These are phyloP conservation scores for Nymphaea colorata DNA, from an alignment of 164 flowering plant genomes.

Conservation along the genomic window DNA sequence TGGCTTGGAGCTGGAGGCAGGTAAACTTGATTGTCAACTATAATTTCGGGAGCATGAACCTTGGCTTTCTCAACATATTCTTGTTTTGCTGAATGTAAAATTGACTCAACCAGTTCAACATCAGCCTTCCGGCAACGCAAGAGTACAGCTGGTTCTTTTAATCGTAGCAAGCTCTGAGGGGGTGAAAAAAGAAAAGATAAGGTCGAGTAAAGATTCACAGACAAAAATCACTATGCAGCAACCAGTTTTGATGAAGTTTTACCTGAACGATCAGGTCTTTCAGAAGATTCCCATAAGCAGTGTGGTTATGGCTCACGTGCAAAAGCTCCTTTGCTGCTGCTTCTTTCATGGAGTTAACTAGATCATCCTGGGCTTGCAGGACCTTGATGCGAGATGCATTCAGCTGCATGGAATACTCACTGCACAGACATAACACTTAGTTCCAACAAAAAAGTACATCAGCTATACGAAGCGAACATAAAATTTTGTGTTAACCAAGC, in stretches of 20 bases:
- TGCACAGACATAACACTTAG: conserved; percentile 12
- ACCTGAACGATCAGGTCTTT: conserved; percentile 55
- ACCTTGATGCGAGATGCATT: conserved; percentile 59
- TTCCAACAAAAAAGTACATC: too few relatives aligned
- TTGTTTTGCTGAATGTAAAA: conserved; percentile 31
- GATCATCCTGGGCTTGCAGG: conserved; percentile 65
- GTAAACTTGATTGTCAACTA: conserved; percentile 26
- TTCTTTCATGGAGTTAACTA: conserved; percentile 52
- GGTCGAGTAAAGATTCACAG: conserved; percentile 1
- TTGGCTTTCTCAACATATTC: conserved; percentile 41
- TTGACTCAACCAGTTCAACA: conserved; percentile 27
- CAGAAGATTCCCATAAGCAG: conserved; percentile 36
- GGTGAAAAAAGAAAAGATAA: background rate
- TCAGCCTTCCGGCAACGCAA: conserved; percentile 57
- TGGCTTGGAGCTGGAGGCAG: conserved; percentile 57
- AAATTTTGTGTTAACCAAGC: too few relatives aligned
- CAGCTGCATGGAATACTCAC: conserved; percentile 72
- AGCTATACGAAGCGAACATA: too few relatives aligned
- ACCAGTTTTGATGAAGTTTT: background rate
- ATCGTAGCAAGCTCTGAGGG: conserved; percentile 36
- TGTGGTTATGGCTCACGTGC: conserved; percentile 19
- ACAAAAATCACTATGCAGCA: background rate
- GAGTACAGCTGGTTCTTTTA: conserved; percentile 51
- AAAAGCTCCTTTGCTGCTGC: conserved; percentile 44
- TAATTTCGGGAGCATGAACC: conserved; percentile 26